These are phyloP conservation scores for Jacaranda copaia DNA, from an alignment of 257 asterid species.

Conservation along the genomic window DNA sequence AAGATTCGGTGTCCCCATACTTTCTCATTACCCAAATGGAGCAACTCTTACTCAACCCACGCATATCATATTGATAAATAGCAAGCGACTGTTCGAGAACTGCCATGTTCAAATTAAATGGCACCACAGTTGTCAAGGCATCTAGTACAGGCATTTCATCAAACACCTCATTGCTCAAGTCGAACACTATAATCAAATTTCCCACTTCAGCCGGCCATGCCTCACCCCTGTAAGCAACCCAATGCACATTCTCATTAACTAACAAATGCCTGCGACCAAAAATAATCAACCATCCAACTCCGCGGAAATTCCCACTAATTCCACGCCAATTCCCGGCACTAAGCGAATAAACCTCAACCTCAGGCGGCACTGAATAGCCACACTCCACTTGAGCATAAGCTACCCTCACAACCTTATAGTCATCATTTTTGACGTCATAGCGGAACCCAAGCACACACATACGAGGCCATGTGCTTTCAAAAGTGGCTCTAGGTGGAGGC, in stretches of 20 bases:
- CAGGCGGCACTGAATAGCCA: constrained; percentile 28
- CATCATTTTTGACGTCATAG: constrained; percentile 32
- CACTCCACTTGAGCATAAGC: constrained; percentile 2
- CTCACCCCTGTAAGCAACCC: constrained; percentile 35
- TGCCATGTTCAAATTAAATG: constrained; percentile 11
- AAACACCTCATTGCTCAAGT: constrained; percentile 35
- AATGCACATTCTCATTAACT: constrained; percentile 37
- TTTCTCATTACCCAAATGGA: constrained; percentile 36
- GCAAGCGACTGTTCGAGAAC: constrained; percentile 16
- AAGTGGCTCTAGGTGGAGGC: constrained; percentile 12
- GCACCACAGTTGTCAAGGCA: constrained; percentile 1
- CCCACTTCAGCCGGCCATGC: neutral
- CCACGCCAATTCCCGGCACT: constrained; percentile 33
- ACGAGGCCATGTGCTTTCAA: constrained; percentile 9
- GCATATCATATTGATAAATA: neutral
- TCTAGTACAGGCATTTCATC: constrained; percentile 29
- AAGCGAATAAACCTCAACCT: constrained; percentile 35
- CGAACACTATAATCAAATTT: neutral
- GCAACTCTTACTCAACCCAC: neutral
- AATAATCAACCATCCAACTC: constrained; percentile 8
- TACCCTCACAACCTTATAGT: constrained; percentile 34
- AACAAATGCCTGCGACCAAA: constrained; percentile 25
- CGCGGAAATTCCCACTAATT: constrained; percentile 7
- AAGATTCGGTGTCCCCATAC: constrained; percentile 23
- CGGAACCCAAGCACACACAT: constrained; percentile 37